Base-by-base conservation (phyloP, 1,284 basidiomycete genomes). In the Apiotrichum laibachii region DNA sequence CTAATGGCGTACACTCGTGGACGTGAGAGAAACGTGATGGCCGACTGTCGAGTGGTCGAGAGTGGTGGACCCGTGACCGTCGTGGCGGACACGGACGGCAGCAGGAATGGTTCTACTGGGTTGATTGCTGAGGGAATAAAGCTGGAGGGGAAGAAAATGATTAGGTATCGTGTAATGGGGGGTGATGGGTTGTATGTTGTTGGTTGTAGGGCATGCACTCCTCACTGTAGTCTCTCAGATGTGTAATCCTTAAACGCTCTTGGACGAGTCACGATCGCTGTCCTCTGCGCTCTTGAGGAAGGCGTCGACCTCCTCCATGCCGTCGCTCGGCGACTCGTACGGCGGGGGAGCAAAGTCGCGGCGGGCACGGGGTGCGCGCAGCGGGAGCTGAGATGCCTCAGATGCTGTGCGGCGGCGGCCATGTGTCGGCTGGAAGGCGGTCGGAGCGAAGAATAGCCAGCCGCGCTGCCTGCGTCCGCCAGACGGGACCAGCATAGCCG, bases 381-480 rank as follows among this genome's bases (percentile, higher is more conserved):
- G 56, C 7, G 75, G 75, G 13, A 76, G 53, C 49, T 71, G 68
- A 48, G 64, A 67, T 15, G 73, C 73, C 55, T 71, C 71, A 15
- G 70, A 72, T 5, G 75, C 72, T 46, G 73, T 76, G 21, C 74
- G 60, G 26, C 68, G 53, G 22, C 72, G 59, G 44, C 65, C 46
- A 13, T 54, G 60, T 31, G 44, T 59, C n/a, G 72, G 72, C 44
- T 70, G 68, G 57, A 76, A 75, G 46, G 73, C 61, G 9, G 76
- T 72, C 8, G 76, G 76, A 11, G 76, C 66, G 60, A 77, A 77
- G 62, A 74, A 76, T 16, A 76, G 66, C 52, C 76, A 63, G 1
- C 74, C 75, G 22, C 60, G 66, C 15, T 66, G 64, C 40, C 59
- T 31, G 19, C 57, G 22, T 46, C 64, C 60, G 18, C 59, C 53